Evolutionary conservation across 2,329 filamentous ascomycete species (phyloP), one percentile per base, ranked within the genome.

Genomic region (Aspergillus pseudoglaucus): DNA sequence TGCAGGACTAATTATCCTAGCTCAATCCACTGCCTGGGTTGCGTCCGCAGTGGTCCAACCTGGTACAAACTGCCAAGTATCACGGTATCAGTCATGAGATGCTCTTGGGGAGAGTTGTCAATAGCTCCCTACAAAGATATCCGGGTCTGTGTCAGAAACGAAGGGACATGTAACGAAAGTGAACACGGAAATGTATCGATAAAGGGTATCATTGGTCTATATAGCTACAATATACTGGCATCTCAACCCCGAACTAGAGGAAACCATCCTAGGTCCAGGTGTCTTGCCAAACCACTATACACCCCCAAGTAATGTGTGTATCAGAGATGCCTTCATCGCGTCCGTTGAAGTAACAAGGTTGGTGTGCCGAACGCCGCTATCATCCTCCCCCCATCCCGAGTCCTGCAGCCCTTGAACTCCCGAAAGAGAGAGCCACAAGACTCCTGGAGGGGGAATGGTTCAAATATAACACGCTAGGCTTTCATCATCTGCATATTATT

Each of bases 301-400:
- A 67, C 65, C 66, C 43, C 79, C 80, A 82, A 82, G 77, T 69
- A 71, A 71, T 68, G 67, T 62, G 60, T 52, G 51, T 61, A 63
- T 97, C 91, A 97, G 91, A 96, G 88, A 87, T 94, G 85, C 89
- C 87, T 84, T 87, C 80, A 85, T 88, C 82, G 90, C 93, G 91
- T 95, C 84, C 91, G 90, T 88, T 17, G 53, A 75, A 76, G 81
- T 88, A 94, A 96, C 90, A 97, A 96, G 91, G 86, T 64, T 80
- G 74, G 79, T 95, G 91, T 96, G 93, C 88, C 91, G 90, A 87
- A 96, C 93, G 90, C 93, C 85, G 80, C 90, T 90, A 84, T 97
- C 93, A 98, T 81, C 77, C 82, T 86, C 74, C 81, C 82, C 73
- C 75, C 76, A 72, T 72, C 77, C 75, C 75, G 73, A 73, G 71